Conservation (phyloP, 2,329 filamentous ascomycete genomes). For the Cladosporium colombiae region DNA sequence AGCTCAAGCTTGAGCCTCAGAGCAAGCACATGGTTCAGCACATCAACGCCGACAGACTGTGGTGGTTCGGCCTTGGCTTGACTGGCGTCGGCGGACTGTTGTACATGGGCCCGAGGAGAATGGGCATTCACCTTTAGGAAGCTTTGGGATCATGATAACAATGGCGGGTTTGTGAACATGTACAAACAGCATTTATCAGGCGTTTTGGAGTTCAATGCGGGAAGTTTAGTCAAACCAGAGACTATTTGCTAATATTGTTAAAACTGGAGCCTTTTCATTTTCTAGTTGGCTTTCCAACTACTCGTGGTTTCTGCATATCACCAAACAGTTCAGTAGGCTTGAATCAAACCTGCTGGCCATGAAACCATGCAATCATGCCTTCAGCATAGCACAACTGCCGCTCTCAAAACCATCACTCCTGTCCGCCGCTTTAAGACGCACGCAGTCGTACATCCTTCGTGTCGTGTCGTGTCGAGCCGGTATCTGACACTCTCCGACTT, state of each 20-base stretch:
- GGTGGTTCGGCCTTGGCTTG: slow-evolving; percentile 53
- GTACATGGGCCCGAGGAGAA: slow-evolving; percentile 45
- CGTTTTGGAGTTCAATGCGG: not conserved
- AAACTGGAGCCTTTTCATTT: not conserved
- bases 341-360: not conserved
- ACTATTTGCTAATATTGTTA: slow-evolving; percentile 4
- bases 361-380: not conserved
- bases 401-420: not conserved
- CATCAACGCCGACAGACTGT: slow-evolving; percentile 48
- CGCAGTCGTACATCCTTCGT: not conserved
- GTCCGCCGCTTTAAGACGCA: not conserved
- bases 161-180: slow-evolving; percentile 6
- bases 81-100: slow-evolving; percentile 51
- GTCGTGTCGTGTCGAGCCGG: not conserved
- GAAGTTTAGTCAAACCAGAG: not conserved
- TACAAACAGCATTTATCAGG: slow-evolving; percentile 8
- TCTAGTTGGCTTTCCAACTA: not conserved
- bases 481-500: not conserved
- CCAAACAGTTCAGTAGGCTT: not conserved
- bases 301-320: not conserved
- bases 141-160: not conserved
- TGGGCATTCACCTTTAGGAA: slow-evolving; percentile 32
- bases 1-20: slow-evolving; percentile 31
- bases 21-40: slow-evolving; percentile 37
- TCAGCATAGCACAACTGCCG: not conserved